These are phyloP conservation scores for Ophiostoma piceae DNA, from an alignment of 2,329 filamentous ascomycete genomes.

Conservation along the genomic window DNA sequence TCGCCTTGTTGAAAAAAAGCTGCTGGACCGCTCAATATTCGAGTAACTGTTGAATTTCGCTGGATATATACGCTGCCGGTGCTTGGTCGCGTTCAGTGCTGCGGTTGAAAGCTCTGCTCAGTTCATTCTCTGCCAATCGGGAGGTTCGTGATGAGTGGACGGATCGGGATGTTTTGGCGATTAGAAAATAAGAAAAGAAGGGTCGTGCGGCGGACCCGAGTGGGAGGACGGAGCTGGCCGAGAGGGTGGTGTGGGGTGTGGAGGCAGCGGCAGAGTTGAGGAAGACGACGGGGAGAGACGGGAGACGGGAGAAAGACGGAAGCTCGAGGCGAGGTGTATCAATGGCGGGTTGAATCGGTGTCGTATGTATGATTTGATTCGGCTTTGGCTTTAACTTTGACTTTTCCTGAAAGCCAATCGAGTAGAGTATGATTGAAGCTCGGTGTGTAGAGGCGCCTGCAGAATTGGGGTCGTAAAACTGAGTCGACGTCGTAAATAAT, in stretches of 20 bases:
- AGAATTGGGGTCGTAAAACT: not conserved
- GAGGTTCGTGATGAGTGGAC: not conserved
- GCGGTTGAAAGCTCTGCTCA: not conserved
- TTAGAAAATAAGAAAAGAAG: not conserved
- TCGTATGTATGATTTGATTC: not conserved
- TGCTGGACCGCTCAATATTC: not conserved
- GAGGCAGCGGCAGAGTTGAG: conserved; percentile 7
- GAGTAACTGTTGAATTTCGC: not conserved
- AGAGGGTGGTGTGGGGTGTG: conserved; percentile 21
- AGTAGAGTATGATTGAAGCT: not conserved
- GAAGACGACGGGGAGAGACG: not conserved
- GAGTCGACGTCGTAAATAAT: not conserved
- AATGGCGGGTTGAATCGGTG: not conserved
- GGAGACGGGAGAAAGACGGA: not conserved
- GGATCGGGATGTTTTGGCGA: not conserved
- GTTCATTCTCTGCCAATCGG: not conserved
- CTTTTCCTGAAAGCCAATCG: too few relatives aligned
- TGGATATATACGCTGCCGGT: not conserved
- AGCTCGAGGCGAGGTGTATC: not conserved
- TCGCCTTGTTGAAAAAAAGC: not conserved
- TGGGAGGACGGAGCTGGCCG: conserved; percentile 20
- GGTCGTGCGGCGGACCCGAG: conserved; percentile 13
- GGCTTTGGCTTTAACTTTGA: too few relatives aligned
- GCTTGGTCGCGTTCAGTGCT: not conserved
- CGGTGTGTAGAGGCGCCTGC: not conserved